phyloP scores from a whole-genome alignment of 306 rosid genomes.

The Quercus engelmannii region DNA sequence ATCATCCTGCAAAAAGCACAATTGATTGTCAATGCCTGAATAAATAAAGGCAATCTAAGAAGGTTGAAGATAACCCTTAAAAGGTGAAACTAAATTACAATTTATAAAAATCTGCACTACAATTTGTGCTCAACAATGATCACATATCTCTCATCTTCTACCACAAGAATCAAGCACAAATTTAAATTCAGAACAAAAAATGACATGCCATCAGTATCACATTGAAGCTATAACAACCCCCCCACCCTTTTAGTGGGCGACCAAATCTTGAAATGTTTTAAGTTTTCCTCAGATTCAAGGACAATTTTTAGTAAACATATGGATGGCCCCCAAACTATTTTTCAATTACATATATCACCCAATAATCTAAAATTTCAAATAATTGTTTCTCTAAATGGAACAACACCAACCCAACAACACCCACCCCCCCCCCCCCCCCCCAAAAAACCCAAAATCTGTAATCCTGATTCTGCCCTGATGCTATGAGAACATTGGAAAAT shows the following conservation, averaged over 20 bases:
- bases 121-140: neutral
- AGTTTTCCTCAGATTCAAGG: too few species aligned
- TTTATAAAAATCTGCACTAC: neutral
- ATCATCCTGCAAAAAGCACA: slow-evolving; percentile 72
- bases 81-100: neutral
- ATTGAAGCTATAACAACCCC: too few species aligned
- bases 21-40: slow-evolving; percentile 7
- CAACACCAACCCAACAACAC: too few species aligned
- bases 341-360: too few species aligned
- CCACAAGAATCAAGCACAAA: neutral
- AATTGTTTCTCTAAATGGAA: too few species aligned
- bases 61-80: neutral
- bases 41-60: neutral
- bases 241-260: too few species aligned
- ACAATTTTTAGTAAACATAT: too few species aligned
- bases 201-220: neutral
- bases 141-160: neutral
- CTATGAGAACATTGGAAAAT: neutral
- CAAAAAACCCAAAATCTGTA: too few species aligned
- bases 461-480: neutral
- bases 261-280: too few species aligned
- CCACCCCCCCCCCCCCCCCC: too few species aligned
- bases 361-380: too few species aligned
- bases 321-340: too few species aligned
- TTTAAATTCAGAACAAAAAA: neutral